phyloP scores from a whole-genome alignment of 768 basidiomycete genomes.

The Leccinum variicolor region DNA sequence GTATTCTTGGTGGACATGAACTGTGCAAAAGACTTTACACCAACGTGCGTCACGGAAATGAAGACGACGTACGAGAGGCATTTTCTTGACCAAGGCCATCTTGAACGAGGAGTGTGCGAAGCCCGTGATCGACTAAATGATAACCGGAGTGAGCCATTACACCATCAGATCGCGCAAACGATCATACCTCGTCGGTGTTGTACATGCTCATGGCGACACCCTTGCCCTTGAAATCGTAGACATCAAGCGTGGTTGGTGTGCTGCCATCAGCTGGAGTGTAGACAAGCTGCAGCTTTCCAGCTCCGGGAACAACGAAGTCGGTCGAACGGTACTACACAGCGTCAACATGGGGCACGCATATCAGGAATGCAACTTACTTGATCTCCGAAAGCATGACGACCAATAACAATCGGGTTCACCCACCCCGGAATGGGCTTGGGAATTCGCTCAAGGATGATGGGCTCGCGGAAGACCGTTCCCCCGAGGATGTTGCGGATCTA shows the following conservation, averaged over 20 bases:
- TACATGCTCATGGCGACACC: slow-evolving; percentile 98
- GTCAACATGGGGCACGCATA: slow-evolving; percentile 6
- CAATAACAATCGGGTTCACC: slow-evolving; percentile 95
- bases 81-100: slow-evolving; percentile 82
- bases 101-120: slow-evolving; percentile 99
- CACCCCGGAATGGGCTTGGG: slow-evolving; percentile 96
- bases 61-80: slow-evolving; percentile 55
- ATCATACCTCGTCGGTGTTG: slow-evolving; percentile 86
- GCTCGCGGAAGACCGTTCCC: slow-evolving; percentile 98
- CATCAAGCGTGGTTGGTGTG: slow-evolving; percentile 64
- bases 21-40: slow-evolving; percentile 31
- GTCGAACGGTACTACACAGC: slow-evolving; percentile 81
- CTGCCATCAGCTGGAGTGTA: slow-evolving; percentile 81
- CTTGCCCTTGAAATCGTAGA: slow-evolving; percentile 90
- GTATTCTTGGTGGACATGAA: slow-evolving; percentile 99
- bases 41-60: slow-evolving; percentile 7
- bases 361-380: slow-evolving; percentile 48
- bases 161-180: neutral
- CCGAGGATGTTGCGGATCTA: slow-evolving; percentile 97
- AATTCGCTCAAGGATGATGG: slow-evolving; percentile 87
- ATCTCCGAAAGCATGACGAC: slow-evolving; percentile 97
- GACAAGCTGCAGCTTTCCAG: slow-evolving; percentile 91
- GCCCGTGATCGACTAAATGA: slow-evolving; percentile 74
- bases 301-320: slow-evolving; percentile 86
- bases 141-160: neutral